Evolutionary conservation across 352 stramenopile genomes (phyloP).

Genomic region (Phytophthora colocasiae): DNA sequence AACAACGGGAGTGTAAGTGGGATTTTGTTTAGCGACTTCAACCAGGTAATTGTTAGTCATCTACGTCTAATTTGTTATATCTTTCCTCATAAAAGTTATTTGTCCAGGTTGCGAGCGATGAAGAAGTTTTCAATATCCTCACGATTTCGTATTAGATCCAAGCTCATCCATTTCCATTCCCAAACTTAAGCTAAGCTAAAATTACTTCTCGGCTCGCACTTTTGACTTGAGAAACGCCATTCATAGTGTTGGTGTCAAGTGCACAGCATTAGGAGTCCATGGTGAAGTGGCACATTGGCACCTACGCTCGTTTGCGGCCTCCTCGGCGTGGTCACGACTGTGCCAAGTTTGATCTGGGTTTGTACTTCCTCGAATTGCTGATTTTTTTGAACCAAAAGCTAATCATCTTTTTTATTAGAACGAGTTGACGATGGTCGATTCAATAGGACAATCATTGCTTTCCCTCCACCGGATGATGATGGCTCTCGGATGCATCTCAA

Average conservation of each 20-base stretch:
- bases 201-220: slow-evolving; percentile 10
- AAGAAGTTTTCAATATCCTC: slow-evolving; percentile 15
- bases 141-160: slow-evolving; percentile 26
- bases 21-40: slow-evolving; percentile 22
- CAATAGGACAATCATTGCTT: slow-evolving; percentile 56
- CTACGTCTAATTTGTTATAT: neutral
- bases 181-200: slow-evolving; percentile 15
- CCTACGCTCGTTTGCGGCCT: slow-evolving; percentile 73
- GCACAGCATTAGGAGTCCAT: slow-evolving; percentile 26
- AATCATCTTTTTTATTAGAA: slow-evolving; percentile 31
- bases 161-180: no score
- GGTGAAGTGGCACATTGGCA: slow-evolving; percentile 84
- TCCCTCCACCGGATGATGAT: slow-evolving; percentile 63
- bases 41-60: slow-evolving; percentile 19
- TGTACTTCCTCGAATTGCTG: neutral
- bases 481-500: slow-evolving; percentile 72
- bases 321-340: slow-evolving; percentile 61
- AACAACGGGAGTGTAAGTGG: neutral
- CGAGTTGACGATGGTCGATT: slow-evolving; percentile 56
- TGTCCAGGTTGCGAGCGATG: slow-evolving; percentile 26
- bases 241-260: neutral
- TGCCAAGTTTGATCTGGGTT: slow-evolving; percentile 70
- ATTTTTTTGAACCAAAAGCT: neutral
- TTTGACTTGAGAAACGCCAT: slow-evolving; percentile 30
- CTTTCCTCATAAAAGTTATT: no score